Evolutionary conservation across 2,329 filamentous ascomycete species (phyloP), one percentile per base, ranked within the genome.

Genomic region (Exophiala bonariae): DNA sequence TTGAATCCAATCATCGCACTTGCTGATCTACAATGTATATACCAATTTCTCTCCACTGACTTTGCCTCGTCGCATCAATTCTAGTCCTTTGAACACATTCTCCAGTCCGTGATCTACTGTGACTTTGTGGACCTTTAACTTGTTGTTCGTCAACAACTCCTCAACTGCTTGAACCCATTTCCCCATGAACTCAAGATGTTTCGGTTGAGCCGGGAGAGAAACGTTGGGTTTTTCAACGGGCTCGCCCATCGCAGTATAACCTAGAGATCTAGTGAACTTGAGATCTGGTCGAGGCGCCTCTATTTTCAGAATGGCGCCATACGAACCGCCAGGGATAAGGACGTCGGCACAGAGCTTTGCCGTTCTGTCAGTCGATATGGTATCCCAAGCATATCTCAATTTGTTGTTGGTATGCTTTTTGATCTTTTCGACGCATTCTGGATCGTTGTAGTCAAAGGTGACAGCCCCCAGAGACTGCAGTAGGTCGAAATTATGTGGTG

Each of bases 41-140:
- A 77, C 73, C 52, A 78, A 50, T 63, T 78, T 78, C 55, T 63
- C 57, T 5, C 70, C 72, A 50, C 68, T 73, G 31, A 77, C 68
- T 54, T 70, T 74, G 2, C 66, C 67, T 22, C 67, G 58, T 60
- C 63, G 71, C 55, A 77, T 52, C 37, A 66, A 50, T 36, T 74
- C 56, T 48, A 78, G 31, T 1, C 74, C 75, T 6, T 70, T 68
- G 31, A 72, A 52, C 8, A 76, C 64, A 17, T 67, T 73, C 43
- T 68, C 58, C 45, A 78, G 58, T 1, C 75, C 74, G 13, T 64
- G 44, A 13, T 66, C 59, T 10, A 75, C 62, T 49, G 66, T 63
- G 17, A 61, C 52, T 22, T 66, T 69, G 61, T 77, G 75, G 4
- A 64, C 56, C 58, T 68, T 68, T 31, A 78, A 40, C 57, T 70